phyloP scores from a whole-genome alignment of 768 basidiomycete species.

The Brasilioporus rufonigricans region DNA sequence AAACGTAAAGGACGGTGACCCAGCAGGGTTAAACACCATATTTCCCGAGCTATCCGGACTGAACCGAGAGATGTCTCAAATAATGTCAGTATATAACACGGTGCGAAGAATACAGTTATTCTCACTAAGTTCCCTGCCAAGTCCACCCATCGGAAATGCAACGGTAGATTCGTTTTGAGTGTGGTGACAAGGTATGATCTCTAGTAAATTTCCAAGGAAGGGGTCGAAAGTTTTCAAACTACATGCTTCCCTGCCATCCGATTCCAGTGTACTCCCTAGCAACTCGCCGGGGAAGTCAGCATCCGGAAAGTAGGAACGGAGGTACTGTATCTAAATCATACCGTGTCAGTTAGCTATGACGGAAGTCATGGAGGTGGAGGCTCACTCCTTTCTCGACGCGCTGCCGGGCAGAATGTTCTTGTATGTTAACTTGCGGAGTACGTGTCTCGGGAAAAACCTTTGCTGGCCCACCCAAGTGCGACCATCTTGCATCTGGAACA shows the following conservation, averaged over 20 bases:
- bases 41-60: conserved; percentile 15
- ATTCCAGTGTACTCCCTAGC: conserved; percentile 52
- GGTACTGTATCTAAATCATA: conserved; percentile 58
- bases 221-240: conserved; percentile 53
- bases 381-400: conserved; percentile 68
- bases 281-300: conserved; percentile 71
- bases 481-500: conserved; percentile 31
- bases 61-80: conserved; percentile 50
- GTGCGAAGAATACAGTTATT: background rate
- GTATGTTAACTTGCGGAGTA: conserved; percentile 30
- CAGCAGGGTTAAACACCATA: conserved; percentile 33
- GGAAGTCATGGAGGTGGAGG: background rate
- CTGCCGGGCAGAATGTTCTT: conserved; percentile 39
- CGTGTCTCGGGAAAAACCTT: conserved; percentile 62
- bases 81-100: conserved; percentile 3
- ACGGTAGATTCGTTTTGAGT: conserved; percentile 33
- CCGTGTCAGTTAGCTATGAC: background rate
- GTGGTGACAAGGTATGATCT: conserved; percentile 33
- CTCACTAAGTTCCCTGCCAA: conserved; percentile 60
- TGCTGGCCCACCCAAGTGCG: conserved; percentile 31
- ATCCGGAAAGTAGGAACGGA: conserved; percentile 70
- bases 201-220: conserved; percentile 52
- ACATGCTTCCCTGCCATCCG: conserved; percentile 39
- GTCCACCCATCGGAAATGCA: conserved; percentile 66
- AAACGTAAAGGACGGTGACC: conserved; percentile 45